Base-by-base conservation (phyloP, 768 basidiomycete genomes). In the Grammothele lineata region DNA sequence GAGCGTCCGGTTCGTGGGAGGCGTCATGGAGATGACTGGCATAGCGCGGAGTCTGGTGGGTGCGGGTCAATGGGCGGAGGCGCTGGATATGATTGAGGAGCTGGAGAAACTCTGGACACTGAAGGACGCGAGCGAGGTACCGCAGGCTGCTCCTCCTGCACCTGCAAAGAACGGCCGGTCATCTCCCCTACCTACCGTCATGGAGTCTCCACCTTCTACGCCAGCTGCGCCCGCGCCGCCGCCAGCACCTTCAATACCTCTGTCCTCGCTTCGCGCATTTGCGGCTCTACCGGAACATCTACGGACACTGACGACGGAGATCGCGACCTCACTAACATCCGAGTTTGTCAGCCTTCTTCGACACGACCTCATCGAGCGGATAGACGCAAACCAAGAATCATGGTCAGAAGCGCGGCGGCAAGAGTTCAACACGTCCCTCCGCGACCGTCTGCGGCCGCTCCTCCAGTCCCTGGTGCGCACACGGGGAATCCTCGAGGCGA, bases 21-120 rank as follows among this genome's bases (percentile, higher is more conserved):
- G 81, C 14, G 81, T 93, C 22, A 78, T 85, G 40, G 91, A 96
- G 58, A 85, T 89, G 75, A 73, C 83, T 0, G 76, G 76, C 3
- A 75, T 91, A 34, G 82, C 85, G 23, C 80, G 76, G 46, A 73
- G 77, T 21, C 64, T 96, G 43, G 90, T 93, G n/a, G 75, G 73
- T 39, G 83, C 83, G 17, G 92, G 89, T 0, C 89, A 96, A 55
- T 97, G 91, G 87, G 79, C 80, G 12, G 87, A 89, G 45, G 92
- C 92, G 6, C 67, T 97, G 46, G 77, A 76, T 38, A 73, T 92
- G 15, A 76, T 91, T 30, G 82, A 89, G 39, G 75, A 80, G 40
- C 63, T 92, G 51, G 75, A 85, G 45, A 66, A 64, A 39, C 64
- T 87, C 56, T 85, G 83, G 79, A 65, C 74, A 14, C 48, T 41